Conservation (phyloP, 2,329 filamentous ascomycete genomes). For the Alternaria viburni region DNA sequence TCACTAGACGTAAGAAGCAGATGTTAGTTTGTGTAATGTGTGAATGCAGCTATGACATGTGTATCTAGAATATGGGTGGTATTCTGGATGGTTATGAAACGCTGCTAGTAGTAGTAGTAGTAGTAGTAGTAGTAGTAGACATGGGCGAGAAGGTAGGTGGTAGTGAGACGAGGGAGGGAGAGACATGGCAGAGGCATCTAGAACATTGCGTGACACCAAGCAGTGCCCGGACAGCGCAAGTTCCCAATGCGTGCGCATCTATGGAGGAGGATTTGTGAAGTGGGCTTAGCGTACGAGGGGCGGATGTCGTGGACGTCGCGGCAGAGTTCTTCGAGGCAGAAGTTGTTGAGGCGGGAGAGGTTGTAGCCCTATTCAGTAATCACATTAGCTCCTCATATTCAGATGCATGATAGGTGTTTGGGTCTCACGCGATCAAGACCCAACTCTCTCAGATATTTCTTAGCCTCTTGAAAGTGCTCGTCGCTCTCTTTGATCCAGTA, state of each 20-base stretch:
- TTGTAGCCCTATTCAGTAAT: constrained; percentile 23
- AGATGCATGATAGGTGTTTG: too few relatives aligned
- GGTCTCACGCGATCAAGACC: constrained; percentile 35
- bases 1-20: background rate
- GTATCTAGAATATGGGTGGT: background rate
- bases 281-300: constrained; percentile 8
- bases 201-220: constrained; percentile 1
- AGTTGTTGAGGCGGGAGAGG: constrained; percentile 20
- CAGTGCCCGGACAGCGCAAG: constrained; percentile 1
- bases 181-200: background rate
- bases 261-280: background rate
- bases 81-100: background rate
- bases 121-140: background rate
- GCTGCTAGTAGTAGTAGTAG: background rate
- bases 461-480: constrained; percentile 31
- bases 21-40: background rate
- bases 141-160: background rate
- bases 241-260: constrained; percentile 5
- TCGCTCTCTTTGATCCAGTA: constrained; percentile 32
- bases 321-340: constrained; percentile 20
- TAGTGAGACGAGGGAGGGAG: background rate
- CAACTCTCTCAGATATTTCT: constrained; percentile 36
- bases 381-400: too few relatives aligned
- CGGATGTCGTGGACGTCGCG: constrained; percentile 5
- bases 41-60: background rate